A percentile compares a stretch with the other conserved stretches of the same genome.
Evolutionary conservation across 73 alveolate species (phyloP).

Genomic region (Tetrahymena borealis): DNA sequence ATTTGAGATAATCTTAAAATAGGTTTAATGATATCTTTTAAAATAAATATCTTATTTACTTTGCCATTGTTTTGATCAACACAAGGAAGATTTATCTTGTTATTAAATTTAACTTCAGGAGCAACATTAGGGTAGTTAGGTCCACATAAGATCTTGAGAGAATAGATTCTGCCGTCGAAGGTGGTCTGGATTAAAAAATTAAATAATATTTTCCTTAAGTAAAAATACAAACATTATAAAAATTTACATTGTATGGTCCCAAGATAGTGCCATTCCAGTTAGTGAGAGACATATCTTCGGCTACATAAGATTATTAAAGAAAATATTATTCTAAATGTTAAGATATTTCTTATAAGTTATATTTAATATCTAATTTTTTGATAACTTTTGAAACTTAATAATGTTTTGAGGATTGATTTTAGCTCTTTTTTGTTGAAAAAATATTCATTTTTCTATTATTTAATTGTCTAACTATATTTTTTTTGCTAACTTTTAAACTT

Average conservation of each 20-base stretch:
- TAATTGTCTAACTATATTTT: too few species aligned
- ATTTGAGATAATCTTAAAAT: background rate
- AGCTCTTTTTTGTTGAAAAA: too few species aligned
- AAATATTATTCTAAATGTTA: too few species aligned
- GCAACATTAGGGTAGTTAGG: slow-evolving; percentile 83
- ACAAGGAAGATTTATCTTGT: slow-evolving; percentile 84
- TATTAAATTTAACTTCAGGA: slow-evolving; percentile 74
- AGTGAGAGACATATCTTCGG: slow-evolving; percentile 85
- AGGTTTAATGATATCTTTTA: background rate
- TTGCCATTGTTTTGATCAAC: slow-evolving; percentile 70
- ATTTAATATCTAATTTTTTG: too few species aligned
- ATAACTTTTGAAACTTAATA: too few species aligned
- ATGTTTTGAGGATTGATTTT: too few species aligned
- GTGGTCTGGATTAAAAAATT: slow-evolving; percentile 40
- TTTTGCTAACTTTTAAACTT: too few species aligned
- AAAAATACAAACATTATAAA: background rate
- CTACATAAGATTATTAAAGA: slow-evolving; percentile 14
- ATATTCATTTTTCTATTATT: too few species aligned
- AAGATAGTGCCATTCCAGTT: slow-evolving; percentile 95
- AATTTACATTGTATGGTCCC: slow-evolving; percentile 74
- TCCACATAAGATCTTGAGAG: slow-evolving; percentile 79
- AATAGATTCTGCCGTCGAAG: slow-evolving; percentile 79
- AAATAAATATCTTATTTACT: background rate
- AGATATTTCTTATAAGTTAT: too few species aligned
- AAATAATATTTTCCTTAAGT: background rate